These are phyloP conservation scores for Colletotrichum sp. DNA, from an alignment of 2,329 filamentous ascomycete species.

Conservation along the genomic window DNA sequence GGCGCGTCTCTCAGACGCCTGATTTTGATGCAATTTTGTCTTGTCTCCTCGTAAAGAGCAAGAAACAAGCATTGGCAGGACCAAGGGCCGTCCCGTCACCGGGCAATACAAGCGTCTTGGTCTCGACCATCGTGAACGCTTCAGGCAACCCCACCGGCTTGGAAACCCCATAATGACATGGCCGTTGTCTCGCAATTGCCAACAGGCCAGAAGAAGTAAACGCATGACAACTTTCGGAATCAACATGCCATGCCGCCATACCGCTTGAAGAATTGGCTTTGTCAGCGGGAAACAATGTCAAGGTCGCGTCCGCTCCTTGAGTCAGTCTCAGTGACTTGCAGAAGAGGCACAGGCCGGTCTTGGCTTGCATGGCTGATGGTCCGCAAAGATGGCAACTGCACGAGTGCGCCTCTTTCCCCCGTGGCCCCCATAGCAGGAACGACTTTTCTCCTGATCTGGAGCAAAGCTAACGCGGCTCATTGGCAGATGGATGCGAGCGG, in stretches of 20 bases:
- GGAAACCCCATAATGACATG: not conserved
- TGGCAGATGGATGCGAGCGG: not conserved
- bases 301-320: not conserved
- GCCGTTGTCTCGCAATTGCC: not conserved
- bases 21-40: not conserved
- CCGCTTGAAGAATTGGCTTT: not conserved
- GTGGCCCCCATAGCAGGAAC: not conserved
- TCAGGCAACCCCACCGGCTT: not conserved
- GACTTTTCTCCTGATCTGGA: not conserved
- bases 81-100: not conserved
- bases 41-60: not conserved
- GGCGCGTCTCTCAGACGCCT: not conserved
- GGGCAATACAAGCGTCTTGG: not conserved
- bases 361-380: slow-evolving; percentile 1
- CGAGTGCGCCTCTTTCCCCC: not conserved
- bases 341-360: not conserved
- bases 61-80: not conserved
- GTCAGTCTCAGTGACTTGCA: not conserved
- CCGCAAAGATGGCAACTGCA: not conserved
- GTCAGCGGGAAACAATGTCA: not conserved
- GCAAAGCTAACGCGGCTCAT: not conserved
- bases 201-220: not conserved
- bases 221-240: not conserved
- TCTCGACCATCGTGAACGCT: not conserved
- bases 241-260: not conserved